These are phyloP conservation scores for Citrus mangshanensis DNA, from an alignment of 345 rosid genomes.

Conservation along the genomic window DNA sequence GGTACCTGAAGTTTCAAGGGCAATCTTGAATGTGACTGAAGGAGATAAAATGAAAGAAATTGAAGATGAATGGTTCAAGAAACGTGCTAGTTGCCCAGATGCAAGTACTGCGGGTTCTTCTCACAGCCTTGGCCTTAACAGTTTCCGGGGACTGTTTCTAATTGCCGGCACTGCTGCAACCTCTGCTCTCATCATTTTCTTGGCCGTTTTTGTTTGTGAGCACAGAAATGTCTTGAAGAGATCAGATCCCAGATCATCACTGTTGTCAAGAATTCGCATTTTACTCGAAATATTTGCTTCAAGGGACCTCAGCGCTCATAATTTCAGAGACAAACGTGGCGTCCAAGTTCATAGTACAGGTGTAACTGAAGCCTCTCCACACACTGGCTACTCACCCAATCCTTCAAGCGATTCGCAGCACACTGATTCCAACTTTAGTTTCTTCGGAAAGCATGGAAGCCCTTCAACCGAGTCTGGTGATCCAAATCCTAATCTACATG, in stretches of 20 bases:
- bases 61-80: constrained; percentile 28
- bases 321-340: constrained; percentile 15
- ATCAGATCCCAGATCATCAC: constrained; percentile 15
- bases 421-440: neutral
- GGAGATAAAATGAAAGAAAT: constrained; percentile 27
- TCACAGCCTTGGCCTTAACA: constrained; percentile 33
- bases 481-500: neutral
- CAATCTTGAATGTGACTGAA: constrained; percentile 35
- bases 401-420: neutral
- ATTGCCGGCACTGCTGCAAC: constrained; percentile 28
- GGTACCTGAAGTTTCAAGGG: constrained; percentile 43
- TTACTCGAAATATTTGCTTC: constrained; percentile 25
- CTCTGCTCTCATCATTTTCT: constrained; percentile 24
- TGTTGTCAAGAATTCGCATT: constrained; percentile 18
- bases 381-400: neutral
- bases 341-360: constrained; percentile 10
- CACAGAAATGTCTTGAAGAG: constrained; percentile 2
- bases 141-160: constrained; percentile 47
- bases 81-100: constrained; percentile 16
- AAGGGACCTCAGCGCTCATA: constrained; percentile 33
- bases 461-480: constrained; percentile 1
- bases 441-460: constrained; percentile 18
- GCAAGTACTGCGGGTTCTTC: constrained; percentile 20
- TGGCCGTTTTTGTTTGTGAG: constrained; percentile 17
- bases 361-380: constrained; percentile 17